Evolutionary conservation across 331 rosid genomes (phyloP).

Genomic region (Pyracantha coccinea): DNA sequence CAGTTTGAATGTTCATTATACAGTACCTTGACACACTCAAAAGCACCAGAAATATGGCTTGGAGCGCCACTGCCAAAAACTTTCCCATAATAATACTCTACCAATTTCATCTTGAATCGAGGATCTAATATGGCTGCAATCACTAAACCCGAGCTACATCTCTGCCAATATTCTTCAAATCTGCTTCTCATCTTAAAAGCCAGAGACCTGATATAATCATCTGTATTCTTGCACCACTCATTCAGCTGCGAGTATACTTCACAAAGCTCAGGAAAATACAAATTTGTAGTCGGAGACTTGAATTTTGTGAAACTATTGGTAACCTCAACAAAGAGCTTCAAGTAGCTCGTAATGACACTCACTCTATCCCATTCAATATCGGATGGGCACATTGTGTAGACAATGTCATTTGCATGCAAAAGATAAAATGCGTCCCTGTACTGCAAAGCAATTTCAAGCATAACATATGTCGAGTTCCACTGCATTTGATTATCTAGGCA

Average conservation of each 20-base stretch:
- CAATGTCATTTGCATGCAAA: slow-evolving; percentile 60
- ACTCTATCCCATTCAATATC: slow-evolving; percentile 73
- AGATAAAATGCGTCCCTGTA: slow-evolving; percentile 65
- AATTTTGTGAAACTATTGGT: slow-evolving; percentile 42
- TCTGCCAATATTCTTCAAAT: slow-evolving; percentile 91
- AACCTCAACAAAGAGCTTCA: slow-evolving; percentile 76
- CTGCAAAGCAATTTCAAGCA: slow-evolving; percentile 77
- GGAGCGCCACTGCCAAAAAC: slow-evolving; percentile 57
- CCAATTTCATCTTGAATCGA: slow-evolving; percentile 79
- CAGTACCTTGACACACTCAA: slow-evolving; percentile 65
- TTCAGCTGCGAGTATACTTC: slow-evolving; percentile 73
- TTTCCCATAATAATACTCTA: slow-evolving; percentile 83
- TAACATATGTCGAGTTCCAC: slow-evolving; percentile 72
- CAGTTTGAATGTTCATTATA: slow-evolving; percentile 83
- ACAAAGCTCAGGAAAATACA: slow-evolving; percentile 89
- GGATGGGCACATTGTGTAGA: slow-evolving; percentile 46
- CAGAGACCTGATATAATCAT: slow-evolving; percentile 51
- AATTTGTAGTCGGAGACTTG: slow-evolving; percentile 70
- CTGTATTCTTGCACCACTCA: slow-evolving; percentile 89
- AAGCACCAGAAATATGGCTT: slow-evolving; percentile 53
- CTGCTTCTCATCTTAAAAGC: slow-evolving; percentile 63
- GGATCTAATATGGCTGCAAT: slow-evolving; percentile 95
- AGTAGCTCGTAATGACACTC: slow-evolving; percentile 42
- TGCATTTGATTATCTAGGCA: slow-evolving; percentile 57
- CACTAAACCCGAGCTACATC: slow-evolving; percentile 74